A percentile compares a stretch with the other conserved stretches of the same genome.
Conservation (phyloP, 2,329 filamentous ascomycete genomes). For the Colletotrichum navitas region DNA sequence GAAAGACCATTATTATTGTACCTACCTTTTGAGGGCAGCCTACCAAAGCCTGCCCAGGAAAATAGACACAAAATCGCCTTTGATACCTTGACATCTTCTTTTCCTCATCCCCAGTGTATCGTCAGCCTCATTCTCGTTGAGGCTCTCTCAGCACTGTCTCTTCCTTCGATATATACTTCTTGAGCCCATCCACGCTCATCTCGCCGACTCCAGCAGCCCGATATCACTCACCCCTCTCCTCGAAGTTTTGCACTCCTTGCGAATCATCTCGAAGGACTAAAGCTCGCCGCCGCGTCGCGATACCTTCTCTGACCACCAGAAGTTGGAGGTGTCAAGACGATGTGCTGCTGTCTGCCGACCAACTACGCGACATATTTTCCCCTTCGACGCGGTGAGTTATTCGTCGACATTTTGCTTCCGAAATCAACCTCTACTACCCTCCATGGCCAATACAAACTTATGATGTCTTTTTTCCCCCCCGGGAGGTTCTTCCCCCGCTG, state of each 20-base stretch:
- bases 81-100: background rate
- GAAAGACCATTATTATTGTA: constrained; percentile 4
- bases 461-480: background rate
- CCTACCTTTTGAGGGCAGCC: constrained; percentile 1
- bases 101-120: background rate
- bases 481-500: too few relatives aligned
- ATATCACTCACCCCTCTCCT: background rate
- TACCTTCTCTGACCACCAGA: background rate
- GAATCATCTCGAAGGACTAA: background rate
- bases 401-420: background rate
- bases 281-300: background rate
- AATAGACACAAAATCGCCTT: background rate
- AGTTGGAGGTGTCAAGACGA: background rate
- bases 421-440: background rate
- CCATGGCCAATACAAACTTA: background rate
- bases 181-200: background rate
- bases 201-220: background rate
- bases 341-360: background rate
- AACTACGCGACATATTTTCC: background rate
- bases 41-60: background rate
- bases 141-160: background rate
- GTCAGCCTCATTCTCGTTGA: background rate
- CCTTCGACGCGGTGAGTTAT: background rate
- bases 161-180: background rate
- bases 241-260: background rate